These are phyloP conservation scores for Tetrastigma voinierianum DNA, from an alignment of 164 flowering plant genomes.

Conservation along the genomic window DNA sequence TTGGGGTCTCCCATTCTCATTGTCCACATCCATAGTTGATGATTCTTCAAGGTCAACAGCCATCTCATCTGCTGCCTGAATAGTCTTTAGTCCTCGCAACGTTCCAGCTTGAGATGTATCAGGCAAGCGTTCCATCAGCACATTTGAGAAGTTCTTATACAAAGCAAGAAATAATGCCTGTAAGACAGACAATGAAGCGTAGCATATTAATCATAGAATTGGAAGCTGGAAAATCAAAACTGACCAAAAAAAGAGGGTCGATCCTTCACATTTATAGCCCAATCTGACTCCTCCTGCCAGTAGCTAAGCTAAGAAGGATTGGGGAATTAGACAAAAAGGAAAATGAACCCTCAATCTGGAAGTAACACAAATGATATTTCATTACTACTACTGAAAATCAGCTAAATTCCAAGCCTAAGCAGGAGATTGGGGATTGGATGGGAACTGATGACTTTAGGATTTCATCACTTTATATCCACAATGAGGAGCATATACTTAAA, in stretches of 20 bases:
- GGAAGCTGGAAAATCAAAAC: not conserved
- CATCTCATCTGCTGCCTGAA: constrained; percentile 51
- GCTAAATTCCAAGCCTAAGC: too few relatives aligned
- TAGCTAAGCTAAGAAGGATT: not conserved
- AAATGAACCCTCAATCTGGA: not conserved
- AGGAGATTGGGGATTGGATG: too few relatives aligned
- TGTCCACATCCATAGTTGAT: constrained; percentile 72
- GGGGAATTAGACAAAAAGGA: not conserved
- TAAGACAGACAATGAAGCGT: not conserved
- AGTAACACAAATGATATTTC: too few relatives aligned
- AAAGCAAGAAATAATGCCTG: constrained; percentile 77
- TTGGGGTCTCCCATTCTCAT: constrained; percentile 49
- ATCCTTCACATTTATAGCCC: not conserved
- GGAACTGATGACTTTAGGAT: too few relatives aligned
- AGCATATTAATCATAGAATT: constrained; percentile 3
- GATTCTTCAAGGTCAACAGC: constrained; percentile 66
- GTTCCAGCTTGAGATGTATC: constrained; percentile 44
- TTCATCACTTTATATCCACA: too few relatives aligned
- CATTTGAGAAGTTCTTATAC: constrained; percentile 67
- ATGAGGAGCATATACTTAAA: too few relatives aligned
- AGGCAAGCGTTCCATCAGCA: constrained; percentile 73
- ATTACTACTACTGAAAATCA: too few relatives aligned
- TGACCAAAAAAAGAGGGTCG: too few relatives aligned
- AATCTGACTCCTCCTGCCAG: not conserved
- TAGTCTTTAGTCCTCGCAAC: constrained; percentile 36